Percentiles rank a stretch among this genome's conserved stretches.
Evolutionary conservation across 2,329 filamentous ascomycete genomes (phyloP).

Genomic region (Leptodontidium sp.): DNA sequence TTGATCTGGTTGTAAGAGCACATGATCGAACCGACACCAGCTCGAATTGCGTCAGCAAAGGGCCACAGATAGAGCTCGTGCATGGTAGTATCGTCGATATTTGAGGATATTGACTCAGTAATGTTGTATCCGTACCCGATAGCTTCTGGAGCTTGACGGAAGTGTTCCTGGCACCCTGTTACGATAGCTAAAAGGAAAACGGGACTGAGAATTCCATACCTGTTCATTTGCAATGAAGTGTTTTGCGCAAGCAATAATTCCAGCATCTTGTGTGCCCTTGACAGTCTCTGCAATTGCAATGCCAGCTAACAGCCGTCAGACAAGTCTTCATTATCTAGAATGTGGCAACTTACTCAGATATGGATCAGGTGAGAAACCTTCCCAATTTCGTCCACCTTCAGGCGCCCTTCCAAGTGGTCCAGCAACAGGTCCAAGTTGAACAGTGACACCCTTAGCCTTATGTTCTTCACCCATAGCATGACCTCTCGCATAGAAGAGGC

Average conservation of each 20-base stretch:
- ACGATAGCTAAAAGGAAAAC: not conserved
- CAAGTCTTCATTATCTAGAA: not conserved
- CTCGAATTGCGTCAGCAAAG: constrained; percentile 66
- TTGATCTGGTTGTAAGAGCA: constrained; percentile 86
- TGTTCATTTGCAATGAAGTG: constrained; percentile 79
- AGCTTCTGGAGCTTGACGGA: constrained; percentile 51
- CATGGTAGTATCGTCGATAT: constrained; percentile 66
- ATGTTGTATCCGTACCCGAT: constrained; percentile 68
- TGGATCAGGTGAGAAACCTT: constrained; percentile 76
- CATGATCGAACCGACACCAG: constrained; percentile 84
- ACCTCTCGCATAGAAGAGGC: constrained; percentile 61
- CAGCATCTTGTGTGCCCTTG: constrained; percentile 81
- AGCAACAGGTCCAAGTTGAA: constrained; percentile 79
- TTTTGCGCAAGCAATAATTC: constrained; percentile 85
- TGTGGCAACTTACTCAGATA: constrained; percentile 67
- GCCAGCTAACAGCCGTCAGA: constrained; percentile 70
- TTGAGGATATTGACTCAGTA: constrained; percentile 62
- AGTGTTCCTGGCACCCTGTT: constrained; percentile 64
- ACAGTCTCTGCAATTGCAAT: constrained; percentile 76
- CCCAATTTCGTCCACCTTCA: constrained; percentile 76
- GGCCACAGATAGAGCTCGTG: constrained; percentile 70
- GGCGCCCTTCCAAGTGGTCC: constrained; percentile 71
- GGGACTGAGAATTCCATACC: constrained; percentile 50
- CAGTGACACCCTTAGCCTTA: constrained; percentile 76
- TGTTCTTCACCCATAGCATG: constrained; percentile 66